phyloP scores from a whole-genome alignment of 345 rosid species.

The Populus davidiana region DNA sequence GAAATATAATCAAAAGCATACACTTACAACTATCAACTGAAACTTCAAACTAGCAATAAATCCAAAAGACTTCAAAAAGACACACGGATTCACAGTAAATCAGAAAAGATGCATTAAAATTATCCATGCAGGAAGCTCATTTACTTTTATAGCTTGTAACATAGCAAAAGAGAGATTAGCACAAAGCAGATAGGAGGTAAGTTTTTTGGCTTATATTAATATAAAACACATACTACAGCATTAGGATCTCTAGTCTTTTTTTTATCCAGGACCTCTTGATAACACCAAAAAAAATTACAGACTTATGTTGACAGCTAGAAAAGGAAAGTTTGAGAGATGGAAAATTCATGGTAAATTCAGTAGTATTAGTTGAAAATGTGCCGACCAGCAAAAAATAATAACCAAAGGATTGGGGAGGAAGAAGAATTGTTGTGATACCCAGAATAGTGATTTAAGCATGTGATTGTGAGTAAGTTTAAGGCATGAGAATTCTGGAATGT shows the following conservation, averaged over 20 bases:
- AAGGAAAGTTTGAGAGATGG: not conserved
- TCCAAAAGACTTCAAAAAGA: not conserved
- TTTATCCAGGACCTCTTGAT: not conserved
- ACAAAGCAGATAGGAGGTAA: not conserved
- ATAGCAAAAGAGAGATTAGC: not conserved
- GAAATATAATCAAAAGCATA: not conserved
- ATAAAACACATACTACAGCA: not conserved
- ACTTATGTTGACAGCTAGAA: not conserved
- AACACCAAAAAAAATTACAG: not conserved
- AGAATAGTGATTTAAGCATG: not conserved
- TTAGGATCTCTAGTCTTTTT: not conserved
- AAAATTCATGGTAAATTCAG: not conserved
- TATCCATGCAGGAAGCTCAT: not conserved
- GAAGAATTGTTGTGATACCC: not conserved
- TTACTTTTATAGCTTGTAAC: not conserved
- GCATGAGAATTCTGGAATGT: not conserved
- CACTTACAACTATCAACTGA: not conserved
- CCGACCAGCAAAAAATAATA: not conserved
- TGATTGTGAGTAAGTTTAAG: not conserved
- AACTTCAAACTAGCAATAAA: conserved; percentile 1
- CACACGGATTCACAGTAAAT: not conserved
- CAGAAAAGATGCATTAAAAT: not conserved
- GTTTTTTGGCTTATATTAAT: not conserved
- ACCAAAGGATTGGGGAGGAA: not conserved
- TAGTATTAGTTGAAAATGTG: not conserved